A percentile compares a stretch with the other conserved stretches of the same genome.
Evolutionary conservation across 768 basidiomycete species (phyloP).

Genomic region (Boletellus sp.): DNA sequence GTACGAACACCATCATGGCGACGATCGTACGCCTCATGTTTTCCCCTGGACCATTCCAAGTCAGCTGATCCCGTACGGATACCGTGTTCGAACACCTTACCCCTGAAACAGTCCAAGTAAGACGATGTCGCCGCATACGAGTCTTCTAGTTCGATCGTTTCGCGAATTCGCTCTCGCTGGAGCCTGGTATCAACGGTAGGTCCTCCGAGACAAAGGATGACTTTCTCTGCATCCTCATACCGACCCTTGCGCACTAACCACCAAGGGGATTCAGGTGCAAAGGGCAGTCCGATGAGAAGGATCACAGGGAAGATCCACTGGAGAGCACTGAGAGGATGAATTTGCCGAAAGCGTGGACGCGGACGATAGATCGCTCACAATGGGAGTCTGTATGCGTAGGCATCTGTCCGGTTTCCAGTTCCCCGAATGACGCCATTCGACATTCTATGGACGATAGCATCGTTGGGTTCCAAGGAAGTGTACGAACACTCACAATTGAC

Average conservation of each 20-base stretch:
- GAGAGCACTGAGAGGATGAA: slow-evolving; percentile 17
- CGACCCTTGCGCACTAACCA: slow-evolving; percentile 33
- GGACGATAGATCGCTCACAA: slow-evolving; percentile 15
- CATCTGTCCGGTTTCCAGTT: slow-evolving; percentile 18
- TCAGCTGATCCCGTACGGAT: not conserved
- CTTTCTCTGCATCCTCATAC: slow-evolving; percentile 20
- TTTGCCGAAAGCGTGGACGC: not conserved
- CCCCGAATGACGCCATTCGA: slow-evolving; percentile 25
- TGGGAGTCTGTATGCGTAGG: slow-evolving; percentile 25
- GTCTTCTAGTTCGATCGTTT: slow-evolving; percentile 31
- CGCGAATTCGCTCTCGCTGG: slow-evolving; percentile 21
- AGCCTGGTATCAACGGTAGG: slow-evolving; percentile 22
- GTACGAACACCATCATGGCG: slow-evolving; percentile 31
- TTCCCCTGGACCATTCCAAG: slow-evolving; percentile 6
- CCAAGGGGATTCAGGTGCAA: slow-evolving; percentile 33
- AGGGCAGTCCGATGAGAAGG: slow-evolving; percentile 28
- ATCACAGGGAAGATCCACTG: slow-evolving; percentile 34
- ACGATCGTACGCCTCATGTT: slow-evolving; percentile 25
- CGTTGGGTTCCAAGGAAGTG: not conserved
- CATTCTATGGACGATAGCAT: slow-evolving; percentile 12
- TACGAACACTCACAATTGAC: slow-evolving; percentile 17
- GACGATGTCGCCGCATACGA: slow-evolving; percentile 24
- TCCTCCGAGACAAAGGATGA: slow-evolving; percentile 20
- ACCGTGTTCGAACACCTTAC: slow-evolving; percentile 5
- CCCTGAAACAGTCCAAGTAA: slow-evolving; percentile 33